Percentiles rank a stretch among this genome's conserved stretches.
Evolutionary conservation across 2,329 filamentous ascomycete genomes (phyloP).

Genomic region (Fusarium circinatum): DNA sequence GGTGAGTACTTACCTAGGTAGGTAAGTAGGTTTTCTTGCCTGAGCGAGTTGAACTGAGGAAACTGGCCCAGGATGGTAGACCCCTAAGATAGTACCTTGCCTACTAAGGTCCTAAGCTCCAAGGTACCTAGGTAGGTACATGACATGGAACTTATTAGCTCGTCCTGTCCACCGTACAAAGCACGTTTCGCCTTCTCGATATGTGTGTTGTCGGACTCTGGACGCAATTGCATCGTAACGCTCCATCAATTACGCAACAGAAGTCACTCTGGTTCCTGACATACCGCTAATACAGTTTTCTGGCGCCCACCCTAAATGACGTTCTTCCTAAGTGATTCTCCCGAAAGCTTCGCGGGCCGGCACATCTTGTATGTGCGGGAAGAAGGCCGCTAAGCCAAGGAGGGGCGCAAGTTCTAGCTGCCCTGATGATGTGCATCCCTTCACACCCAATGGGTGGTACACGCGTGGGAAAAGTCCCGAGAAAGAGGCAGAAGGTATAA

Average conservation of each 20-base stretch:
- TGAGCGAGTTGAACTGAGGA: not conserved
- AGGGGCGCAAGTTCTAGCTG: constrained; percentile 12
- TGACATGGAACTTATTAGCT: not conserved
- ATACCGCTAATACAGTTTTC: not conserved
- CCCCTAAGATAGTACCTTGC: not conserved
- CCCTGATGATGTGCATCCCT: constrained; percentile 35
- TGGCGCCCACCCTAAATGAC: not conserved
- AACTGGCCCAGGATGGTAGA: not conserved
- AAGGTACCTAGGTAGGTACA: no score
- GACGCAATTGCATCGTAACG: constrained; percentile 27
- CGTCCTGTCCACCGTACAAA: constrained; percentile 41
- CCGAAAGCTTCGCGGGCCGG: constrained; percentile 37
- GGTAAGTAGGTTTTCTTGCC: not conserved
- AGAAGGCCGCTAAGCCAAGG: constrained; percentile 27
- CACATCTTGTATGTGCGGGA: constrained; percentile 34
- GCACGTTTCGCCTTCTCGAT: constrained; percentile 40
- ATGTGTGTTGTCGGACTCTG: constrained; percentile 29
- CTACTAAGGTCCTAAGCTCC: not conserved
- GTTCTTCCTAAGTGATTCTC: constrained; percentile 18
- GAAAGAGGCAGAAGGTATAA: constrained; percentile 18
- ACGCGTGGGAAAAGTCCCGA: constrained; percentile 25
- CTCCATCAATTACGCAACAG: constrained; percentile 34
- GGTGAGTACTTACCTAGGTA: not conserved
- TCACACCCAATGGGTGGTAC: constrained; percentile 25
- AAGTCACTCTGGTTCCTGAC: constrained; percentile 11